A percentile compares a stretch with the other conserved stretches of the same genome.
phyloP scores from a whole-genome alignment of 2,329 filamentous ascomycete genomes.

The Fusarium subtropicale region DNA sequence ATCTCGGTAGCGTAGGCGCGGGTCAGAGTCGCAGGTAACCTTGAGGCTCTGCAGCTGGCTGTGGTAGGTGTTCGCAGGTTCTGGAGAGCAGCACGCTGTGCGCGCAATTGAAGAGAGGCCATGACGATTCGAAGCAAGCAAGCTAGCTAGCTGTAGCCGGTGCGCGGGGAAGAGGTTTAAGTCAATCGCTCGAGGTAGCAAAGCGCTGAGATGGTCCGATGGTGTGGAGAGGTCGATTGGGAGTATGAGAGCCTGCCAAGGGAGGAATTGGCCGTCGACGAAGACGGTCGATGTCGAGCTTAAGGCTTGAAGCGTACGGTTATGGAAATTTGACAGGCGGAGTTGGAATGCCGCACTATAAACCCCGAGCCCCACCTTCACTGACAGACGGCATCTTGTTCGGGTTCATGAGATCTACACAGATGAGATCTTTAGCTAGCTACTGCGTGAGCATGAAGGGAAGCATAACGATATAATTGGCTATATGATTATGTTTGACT shows the following conservation, averaged over 20 bases:
- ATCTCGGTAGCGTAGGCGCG: conserved; percentile 53
- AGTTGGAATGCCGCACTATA: conserved; percentile 46
- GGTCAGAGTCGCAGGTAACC: conserved; percentile 26
- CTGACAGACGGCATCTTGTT: conserved; percentile 16
- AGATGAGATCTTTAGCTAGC: conserved; percentile 18
- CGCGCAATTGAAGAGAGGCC: conserved; percentile 52
- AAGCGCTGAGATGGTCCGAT: conserved; percentile 1
- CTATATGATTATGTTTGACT: background rate
- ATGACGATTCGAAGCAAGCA: conserved; percentile 23
- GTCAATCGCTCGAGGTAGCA: conserved; percentile 22
- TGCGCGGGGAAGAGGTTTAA: conserved; percentile 10
- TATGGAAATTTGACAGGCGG: conserved; percentile 47
- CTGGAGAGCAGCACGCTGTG: conserved; percentile 49
- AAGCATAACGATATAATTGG: conserved; percentile 4
- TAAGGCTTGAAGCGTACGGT: conserved; percentile 41
- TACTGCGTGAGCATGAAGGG: background rate
- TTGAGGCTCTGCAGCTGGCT: conserved; percentile 28
- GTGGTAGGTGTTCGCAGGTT: conserved; percentile 43
- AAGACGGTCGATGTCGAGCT: conserved; percentile 26
- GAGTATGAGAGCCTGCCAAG: conserved; percentile 4
- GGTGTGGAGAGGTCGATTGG: background rate
- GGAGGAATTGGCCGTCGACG: conserved; percentile 14
- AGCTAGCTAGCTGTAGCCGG: background rate
- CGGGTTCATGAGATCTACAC: conserved; percentile 15
- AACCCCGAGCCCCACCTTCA: conserved; percentile 37